Evolutionary conservation across 2,329 filamentous ascomycete genomes (phyloP).

Genomic region (Gaeumannomyces sp.): DNA sequence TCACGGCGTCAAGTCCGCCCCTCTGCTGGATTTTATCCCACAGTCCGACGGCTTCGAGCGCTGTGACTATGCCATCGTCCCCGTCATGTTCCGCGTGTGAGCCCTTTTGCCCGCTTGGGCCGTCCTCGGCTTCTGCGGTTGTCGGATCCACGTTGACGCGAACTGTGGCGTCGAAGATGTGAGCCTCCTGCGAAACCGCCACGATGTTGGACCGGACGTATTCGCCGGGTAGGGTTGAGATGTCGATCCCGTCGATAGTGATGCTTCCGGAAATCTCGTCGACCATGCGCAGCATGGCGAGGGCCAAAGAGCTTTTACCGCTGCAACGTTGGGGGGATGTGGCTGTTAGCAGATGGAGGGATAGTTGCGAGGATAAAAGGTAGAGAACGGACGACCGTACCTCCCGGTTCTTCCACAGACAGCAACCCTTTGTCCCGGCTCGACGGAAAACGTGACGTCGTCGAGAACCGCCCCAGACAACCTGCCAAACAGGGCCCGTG

Average conservation of each 20-base stretch:
- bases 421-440: constrained; percentile 26
- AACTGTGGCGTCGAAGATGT: constrained; percentile 42
- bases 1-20: constrained; percentile 31
- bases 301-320: constrained; percentile 24
- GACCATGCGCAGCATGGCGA: constrained; percentile 40
- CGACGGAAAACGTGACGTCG: constrained; percentile 22
- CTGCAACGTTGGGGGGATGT: constrained; percentile 10
- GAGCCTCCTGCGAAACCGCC: constrained; percentile 44
- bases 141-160: constrained; percentile 43
- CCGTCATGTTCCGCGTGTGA: not conserved
- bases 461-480: constrained; percentile 16
- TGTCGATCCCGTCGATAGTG: constrained; percentile 37
- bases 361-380: not conserved
- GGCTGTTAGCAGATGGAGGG: not conserved
- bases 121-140: constrained; percentile 27
- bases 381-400: constrained; percentile 12
- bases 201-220: constrained; percentile 29
- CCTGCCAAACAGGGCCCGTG: not conserved
- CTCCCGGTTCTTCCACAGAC: constrained; percentile 31
- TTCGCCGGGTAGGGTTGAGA: constrained; percentile 19
- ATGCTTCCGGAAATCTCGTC: constrained; percentile 38
- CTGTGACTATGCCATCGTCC: constrained; percentile 11
- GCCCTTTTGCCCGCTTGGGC: not conserved
- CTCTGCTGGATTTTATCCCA: constrained; percentile 25
- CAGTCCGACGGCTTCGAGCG: constrained; percentile 19